Conservation (phyloP, 306 rosid genomes). For the Carpinus viminea region DNA sequence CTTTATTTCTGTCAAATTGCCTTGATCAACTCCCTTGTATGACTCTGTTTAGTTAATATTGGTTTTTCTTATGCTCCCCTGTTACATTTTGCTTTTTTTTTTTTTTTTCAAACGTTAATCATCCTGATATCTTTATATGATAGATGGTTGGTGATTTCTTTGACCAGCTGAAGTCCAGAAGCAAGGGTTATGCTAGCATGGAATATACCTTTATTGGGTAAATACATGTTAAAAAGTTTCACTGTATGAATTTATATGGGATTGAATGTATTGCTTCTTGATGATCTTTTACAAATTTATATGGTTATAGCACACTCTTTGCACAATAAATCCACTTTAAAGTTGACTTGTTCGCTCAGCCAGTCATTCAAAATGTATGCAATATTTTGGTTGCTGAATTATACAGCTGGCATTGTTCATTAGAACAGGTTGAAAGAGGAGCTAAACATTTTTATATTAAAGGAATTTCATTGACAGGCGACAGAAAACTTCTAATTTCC, state of each 20-base stretch:
- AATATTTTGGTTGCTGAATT: background rate
- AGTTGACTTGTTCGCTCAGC: background rate
- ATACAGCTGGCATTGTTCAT: background rate
- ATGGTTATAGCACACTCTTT: too few species aligned
- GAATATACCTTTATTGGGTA: constrained; percentile 79
- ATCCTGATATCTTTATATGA: constrained; percentile 21
- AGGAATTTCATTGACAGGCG: background rate
- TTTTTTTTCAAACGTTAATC: background rate
- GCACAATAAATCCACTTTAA: too few species aligned
- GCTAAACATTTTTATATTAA: background rate
- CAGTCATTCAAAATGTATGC: background rate
- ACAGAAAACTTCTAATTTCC: background rate
- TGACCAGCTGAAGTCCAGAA: constrained; percentile 95
- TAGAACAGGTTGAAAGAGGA: background rate
- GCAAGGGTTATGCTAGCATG: constrained; percentile 98
- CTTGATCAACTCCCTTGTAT: background rate
- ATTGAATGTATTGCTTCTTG: background rate
- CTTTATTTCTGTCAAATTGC: constrained; percentile 1
- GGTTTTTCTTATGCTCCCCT: background rate
- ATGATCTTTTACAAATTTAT: background rate
- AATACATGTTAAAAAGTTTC: constrained; percentile 15
- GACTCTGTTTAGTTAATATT: background rate
- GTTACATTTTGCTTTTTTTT: background rate
- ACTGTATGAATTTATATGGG: background rate
- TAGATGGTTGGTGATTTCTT: constrained; percentile 88